Base-by-base conservation (phyloP, 768 basidiomycete genomes). In the Xanthoconium stramineum region DNA sequence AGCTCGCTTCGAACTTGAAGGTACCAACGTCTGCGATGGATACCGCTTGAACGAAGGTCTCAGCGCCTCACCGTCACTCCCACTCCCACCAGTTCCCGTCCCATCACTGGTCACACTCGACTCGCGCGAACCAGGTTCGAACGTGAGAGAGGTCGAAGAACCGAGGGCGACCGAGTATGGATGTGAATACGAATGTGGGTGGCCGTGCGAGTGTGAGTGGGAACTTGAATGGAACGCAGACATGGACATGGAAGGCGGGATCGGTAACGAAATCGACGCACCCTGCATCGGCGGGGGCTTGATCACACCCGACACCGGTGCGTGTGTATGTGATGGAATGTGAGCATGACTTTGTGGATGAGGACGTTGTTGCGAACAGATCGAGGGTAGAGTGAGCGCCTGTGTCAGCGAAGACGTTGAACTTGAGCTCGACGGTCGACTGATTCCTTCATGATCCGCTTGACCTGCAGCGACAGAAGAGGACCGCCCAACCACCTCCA, bases 21-120 rank as follows among this genome's bases (percentile, higher is more conserved):
- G 85, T 2, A 78, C 88, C n/a, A 91, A 70, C 11, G 86, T 86
- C 72, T 88, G 86, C 46, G 85, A 87, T 2, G 89, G 83, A 37
- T 88, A 67, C 44, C 89, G 75, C 75, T 91, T 91, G 65, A 88
- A 89, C 30, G 83, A 78, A 12, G 89, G 89, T 2, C 89, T 67
- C 37, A 64, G 50, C n/a, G 64, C 50, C 38, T 73, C 70, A 5
- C 68, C 57, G 6, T 71, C 70, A 1, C 72, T 73, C 47, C 67
- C 68, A 17, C 71, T 69, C 35, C 65, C 67, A 8, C 67, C 67
- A 0, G 66, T 63, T 5, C 67, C 71, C 17, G 69, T 71, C 20
- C 69, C 66, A 14, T 74, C 75, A 32, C 63, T 70, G 14, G 46
- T 56, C 53, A 61, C 72, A 38, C 66, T 73, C 63, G 69, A 73